Percentiles rank a stretch among this genome's conserved stretches.
phyloP scores from a whole-genome alignment of 176 grass and related monocot species.

The Oryza rufipogon region DNA sequence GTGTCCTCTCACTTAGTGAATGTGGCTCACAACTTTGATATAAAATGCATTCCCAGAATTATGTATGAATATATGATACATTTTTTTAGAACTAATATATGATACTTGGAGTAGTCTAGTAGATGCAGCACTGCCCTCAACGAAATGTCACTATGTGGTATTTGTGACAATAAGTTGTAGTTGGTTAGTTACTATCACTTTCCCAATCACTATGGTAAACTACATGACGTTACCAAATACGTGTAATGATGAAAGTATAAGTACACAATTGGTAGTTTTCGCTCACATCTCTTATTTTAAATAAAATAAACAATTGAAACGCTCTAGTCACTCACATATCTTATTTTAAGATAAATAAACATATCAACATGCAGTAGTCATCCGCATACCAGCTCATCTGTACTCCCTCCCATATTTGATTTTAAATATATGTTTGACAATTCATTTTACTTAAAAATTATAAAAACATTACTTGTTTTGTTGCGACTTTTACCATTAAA shows the following conservation, averaged over 20 bases:
- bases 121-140: background rate
- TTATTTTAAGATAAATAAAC: no score
- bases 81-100: background rate
- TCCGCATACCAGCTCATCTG: no score
- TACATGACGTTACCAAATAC: background rate
- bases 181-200: conserved; percentile 28
- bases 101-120: background rate
- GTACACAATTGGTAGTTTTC: background rate
- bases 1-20: no score
- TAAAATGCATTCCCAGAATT: no score
- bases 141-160: background rate
- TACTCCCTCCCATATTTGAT: no score
- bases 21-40: no score
- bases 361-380: no score
- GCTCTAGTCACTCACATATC: background rate
- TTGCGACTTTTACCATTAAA: no score
- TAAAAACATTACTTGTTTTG: no score
- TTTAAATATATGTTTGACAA: no score
- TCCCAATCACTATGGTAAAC: background rate
- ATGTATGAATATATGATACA: background rate
- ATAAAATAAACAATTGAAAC: background rate
- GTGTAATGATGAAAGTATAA: background rate
- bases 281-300: background rate
- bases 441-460: no score
- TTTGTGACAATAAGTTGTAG: background rate